phyloP scores from a whole-genome alignment of 1,284 basidiomycete species.

The Pseudozyma thailandica region DNA sequence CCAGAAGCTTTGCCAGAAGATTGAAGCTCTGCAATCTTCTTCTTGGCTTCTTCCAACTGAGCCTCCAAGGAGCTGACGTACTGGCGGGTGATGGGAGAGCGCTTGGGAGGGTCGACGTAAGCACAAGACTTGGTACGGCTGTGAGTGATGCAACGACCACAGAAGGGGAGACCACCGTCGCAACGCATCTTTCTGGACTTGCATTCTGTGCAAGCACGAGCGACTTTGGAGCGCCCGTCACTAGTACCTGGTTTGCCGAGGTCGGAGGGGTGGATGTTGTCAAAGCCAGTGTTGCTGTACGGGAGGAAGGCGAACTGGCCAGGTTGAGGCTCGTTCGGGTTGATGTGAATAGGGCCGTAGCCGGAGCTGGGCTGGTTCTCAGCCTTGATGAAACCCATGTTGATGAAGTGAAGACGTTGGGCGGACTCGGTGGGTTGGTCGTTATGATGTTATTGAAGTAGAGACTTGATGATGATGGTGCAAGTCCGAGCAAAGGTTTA shows the following conservation, averaged over 20 bases:
- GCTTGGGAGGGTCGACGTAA: conserved; percentile 52
- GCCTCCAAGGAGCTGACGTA: conserved; percentile 50
- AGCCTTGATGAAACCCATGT: conserved; percentile 50
- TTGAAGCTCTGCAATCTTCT: conserved; percentile 39
- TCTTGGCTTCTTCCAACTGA: conserved; percentile 45
- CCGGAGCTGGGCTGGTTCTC: conserved; percentile 40
- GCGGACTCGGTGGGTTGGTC: neutral
- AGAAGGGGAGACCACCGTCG: conserved; percentile 53
- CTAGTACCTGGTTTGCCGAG: conserved; percentile 44
- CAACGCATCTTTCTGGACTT: conserved; percentile 56
- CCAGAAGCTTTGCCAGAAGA: conserved; percentile 2
- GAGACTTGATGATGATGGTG: neutral
- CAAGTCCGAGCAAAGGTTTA: neutral
- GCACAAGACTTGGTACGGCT: conserved; percentile 54
- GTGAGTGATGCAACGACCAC: conserved; percentile 52
- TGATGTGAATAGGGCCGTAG: conserved; percentile 27
- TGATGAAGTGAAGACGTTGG: conserved; percentile 2
- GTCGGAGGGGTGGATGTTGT: conserved; percentile 45
- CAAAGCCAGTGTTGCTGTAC: conserved; percentile 38
- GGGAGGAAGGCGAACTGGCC: conserved; percentile 49
- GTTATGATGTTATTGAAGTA: neutral
- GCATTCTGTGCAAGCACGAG: conserved; percentile 51
- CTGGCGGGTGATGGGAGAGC: conserved; percentile 52
- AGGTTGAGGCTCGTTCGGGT: conserved; percentile 29
- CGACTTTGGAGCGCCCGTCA: conserved; percentile 49